Evolutionary conservation across 306 rosid genomes (phyloP).

Genomic region (Vigna reflexopilosa): DNA sequence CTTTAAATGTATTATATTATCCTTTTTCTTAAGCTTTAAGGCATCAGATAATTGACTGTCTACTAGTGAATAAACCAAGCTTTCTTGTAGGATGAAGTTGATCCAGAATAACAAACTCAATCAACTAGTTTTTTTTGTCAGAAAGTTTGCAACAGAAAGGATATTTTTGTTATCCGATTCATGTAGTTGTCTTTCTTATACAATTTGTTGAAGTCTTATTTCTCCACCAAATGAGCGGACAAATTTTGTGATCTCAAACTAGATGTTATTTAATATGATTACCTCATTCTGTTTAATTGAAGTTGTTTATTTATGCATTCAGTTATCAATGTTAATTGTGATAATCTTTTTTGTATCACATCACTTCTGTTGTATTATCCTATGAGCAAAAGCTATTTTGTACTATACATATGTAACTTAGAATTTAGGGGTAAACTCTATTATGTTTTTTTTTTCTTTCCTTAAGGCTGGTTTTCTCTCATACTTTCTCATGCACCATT

Average conservation of each 20-base stretch:
- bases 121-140: conserved; percentile 15
- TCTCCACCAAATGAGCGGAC: not conserved
- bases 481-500: no score
- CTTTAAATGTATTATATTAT: conserved; percentile 16
- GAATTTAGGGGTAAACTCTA: no score
- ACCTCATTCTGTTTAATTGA: not conserved
- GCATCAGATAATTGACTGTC: not conserved
- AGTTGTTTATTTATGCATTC: not conserved
- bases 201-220: not conserved
- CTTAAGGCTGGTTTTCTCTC: no score
- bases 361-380: not conserved
- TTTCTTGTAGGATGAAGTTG: conserved; percentile 33
- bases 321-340: conserved; percentile 1
- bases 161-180: not conserved
- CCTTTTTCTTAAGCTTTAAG: conserved; percentile 33
- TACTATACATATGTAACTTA: no score
- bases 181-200: conserved; percentile 10
- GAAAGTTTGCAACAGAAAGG: not conserved
- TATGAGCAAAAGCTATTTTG: no score
- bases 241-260: not conserved
- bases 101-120: conserved; percentile 25
- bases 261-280: not conserved
- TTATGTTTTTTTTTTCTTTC: no score
- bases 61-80: conserved; percentile 12
- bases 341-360: not conserved